Evolutionary conservation across 2,329 filamentous ascomycete genomes (phyloP).

Genomic region (Catunica adiposa): DNA sequence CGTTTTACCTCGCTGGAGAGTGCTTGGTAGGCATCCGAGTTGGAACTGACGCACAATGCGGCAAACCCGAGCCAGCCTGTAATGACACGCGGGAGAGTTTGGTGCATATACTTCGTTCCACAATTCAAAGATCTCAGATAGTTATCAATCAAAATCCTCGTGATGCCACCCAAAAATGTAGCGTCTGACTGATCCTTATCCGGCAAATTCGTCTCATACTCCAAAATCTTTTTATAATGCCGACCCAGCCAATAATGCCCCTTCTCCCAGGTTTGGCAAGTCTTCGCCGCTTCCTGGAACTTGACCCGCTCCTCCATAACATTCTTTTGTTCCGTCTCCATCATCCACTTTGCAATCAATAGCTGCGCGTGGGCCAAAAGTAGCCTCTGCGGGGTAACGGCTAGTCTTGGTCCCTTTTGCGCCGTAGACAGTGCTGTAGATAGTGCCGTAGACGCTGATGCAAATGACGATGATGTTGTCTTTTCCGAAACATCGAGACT

Average conservation of each 20-base stretch:
- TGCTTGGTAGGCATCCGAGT: constrained; percentile 19
- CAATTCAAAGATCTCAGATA: constrained; percentile 74
- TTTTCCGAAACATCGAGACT: not conserved
- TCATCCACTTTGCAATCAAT: constrained; percentile 89
- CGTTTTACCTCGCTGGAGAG: constrained; percentile 32
- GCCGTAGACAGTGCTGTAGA: constrained; percentile 21
- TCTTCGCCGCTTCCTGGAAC: constrained; percentile 68
- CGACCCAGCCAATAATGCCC: constrained; percentile 93
- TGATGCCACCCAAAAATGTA: constrained; percentile 65
- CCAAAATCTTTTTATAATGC: constrained; percentile 90
- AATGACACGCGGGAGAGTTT: constrained; percentile 77
- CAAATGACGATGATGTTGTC: not conserved
- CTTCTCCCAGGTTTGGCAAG: constrained; percentile 69
- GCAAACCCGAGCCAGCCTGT: constrained; percentile 92
- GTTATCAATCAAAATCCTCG: constrained; percentile 83
- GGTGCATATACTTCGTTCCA: constrained; percentile 90
- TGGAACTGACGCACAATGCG: constrained; percentile 37
- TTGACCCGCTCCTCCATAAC: constrained; percentile 61
- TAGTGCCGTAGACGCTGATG: no score
- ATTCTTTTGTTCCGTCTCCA: constrained; percentile 84
- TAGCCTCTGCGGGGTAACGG: constrained; percentile 28
- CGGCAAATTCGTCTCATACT: constrained; percentile 67
- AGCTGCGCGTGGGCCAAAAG: constrained; percentile 67
- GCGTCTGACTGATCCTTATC: constrained; percentile 60
- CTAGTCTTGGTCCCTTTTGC: not conserved